These are phyloP conservation scores for Boletus barrowsii DNA, from an alignment of 768 basidiomycete genomes.

Conservation along the genomic window DNA sequence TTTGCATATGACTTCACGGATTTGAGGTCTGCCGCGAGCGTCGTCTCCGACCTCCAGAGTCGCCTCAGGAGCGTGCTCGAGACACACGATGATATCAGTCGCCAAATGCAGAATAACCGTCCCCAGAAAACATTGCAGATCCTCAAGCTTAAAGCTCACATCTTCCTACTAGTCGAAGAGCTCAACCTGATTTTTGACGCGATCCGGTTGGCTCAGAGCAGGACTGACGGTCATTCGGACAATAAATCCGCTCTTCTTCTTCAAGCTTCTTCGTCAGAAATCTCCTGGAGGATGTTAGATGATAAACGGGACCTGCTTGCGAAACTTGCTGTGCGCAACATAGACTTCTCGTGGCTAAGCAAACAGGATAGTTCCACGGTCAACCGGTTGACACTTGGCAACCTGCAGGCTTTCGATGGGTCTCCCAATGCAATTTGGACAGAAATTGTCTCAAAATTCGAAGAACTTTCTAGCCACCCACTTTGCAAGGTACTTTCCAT, in stretches of 20 bases:
- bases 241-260: constrained; percentile 79
- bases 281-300: constrained; percentile 91
- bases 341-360: constrained; percentile 79
- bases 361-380: constrained; percentile 85
- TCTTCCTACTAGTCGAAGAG: constrained; percentile 69
- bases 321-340: constrained; percentile 79
- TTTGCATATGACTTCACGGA: constrained; percentile 90
- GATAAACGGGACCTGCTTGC: constrained; percentile 68
- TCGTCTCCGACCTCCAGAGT: constrained; percentile 69
- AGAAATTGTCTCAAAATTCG: constrained; percentile 81
- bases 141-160: constrained; percentile 69
- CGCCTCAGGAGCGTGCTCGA: constrained; percentile 65
- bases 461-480: constrained; percentile 66
- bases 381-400: constrained; percentile 69
- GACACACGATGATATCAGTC: constrained; percentile 42
- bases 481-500: constrained; percentile 55
- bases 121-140: constrained; percentile 50
- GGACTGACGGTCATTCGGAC: constrained; percentile 59
- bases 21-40: constrained; percentile 62
- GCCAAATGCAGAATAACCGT: constrained; percentile 29
- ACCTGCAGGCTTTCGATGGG: constrained; percentile 85
- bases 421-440: constrained; percentile 79
- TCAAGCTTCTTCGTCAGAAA: constrained; percentile 77
- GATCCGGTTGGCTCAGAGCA: constrained; percentile 79
- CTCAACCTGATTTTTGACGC: constrained; percentile 84